Percentiles rank a stretch among this genome's conserved stretches.
Evolutionary conservation across 106 monocot species (phyloP).

Genomic region (Platanthera zijinensis): DNA sequence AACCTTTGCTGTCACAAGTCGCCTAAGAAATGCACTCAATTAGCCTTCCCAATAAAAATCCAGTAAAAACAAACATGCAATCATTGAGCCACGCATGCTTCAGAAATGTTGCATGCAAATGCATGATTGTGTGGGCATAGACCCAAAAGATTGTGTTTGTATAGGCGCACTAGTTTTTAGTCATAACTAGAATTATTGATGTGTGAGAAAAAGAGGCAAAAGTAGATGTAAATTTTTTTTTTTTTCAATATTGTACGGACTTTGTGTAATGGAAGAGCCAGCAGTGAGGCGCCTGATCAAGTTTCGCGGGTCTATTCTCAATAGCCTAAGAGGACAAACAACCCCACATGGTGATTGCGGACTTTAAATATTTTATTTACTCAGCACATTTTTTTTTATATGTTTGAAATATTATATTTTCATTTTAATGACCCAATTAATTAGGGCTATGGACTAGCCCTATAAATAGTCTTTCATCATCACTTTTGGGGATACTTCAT

Average conservation of each 20-base stretch:
- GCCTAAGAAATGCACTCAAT: not conserved
- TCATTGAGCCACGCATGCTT: not conserved
- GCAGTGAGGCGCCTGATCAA: too few relatives aligned
- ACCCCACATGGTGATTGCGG: too few relatives aligned
- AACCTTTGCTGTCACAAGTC: not conserved
- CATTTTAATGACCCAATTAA: too few relatives aligned
- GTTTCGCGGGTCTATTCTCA: too few relatives aligned
- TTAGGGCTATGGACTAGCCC: too few relatives aligned
- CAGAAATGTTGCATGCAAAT: not conserved
- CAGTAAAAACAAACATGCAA: not conserved
- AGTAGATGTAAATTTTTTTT: not conserved
- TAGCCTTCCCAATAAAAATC: not conserved
- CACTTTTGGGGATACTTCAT: too few relatives aligned
- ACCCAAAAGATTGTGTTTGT: not conserved
- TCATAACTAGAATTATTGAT: not conserved
- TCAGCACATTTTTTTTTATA: too few relatives aligned
- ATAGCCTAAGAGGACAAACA: too few relatives aligned
- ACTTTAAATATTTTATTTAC: too few relatives aligned
- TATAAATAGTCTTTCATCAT: too few relatives aligned
- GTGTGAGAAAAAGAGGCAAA: not conserved
- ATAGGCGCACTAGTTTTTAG: not conserved
- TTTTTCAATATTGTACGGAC: not conserved
- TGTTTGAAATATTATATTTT: too few relatives aligned
- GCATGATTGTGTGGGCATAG: not conserved
- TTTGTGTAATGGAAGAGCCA: too few relatives aligned